Evolutionary conservation across 192 early-diverging fungal genomes (phyloP).

Genomic region (Coemansia sp.): DNA sequence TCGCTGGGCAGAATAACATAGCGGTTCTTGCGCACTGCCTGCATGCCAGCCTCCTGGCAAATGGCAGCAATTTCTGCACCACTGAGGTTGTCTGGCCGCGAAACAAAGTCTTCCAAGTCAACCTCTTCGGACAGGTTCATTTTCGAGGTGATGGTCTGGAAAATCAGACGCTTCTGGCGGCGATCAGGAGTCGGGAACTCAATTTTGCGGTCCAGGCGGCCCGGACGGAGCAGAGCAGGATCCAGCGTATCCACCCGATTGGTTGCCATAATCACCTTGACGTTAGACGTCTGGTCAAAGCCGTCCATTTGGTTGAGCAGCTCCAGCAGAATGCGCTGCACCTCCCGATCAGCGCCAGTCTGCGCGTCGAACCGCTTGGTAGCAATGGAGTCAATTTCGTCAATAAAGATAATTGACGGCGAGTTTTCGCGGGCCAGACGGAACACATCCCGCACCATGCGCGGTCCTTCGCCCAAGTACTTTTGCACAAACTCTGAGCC

Average conservation of each 20-base stretch:
- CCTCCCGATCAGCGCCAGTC: slow-evolving; percentile 97
- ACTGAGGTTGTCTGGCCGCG: slow-evolving; percentile 92
- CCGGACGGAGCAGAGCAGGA: slow-evolving; percentile 94
- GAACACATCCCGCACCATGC: slow-evolving; percentile 98
- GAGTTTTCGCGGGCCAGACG: slow-evolving; percentile 95
- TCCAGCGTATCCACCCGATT: slow-evolving; percentile 97
- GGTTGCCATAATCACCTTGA: slow-evolving; percentile 99
- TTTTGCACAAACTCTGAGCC: slow-evolving; percentile 99
- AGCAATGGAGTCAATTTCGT: slow-evolving; percentile 98
- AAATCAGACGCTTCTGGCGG: slow-evolving; percentile 95
- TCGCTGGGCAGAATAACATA: slow-evolving; percentile 95
- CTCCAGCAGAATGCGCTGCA: slow-evolving; percentile 96
- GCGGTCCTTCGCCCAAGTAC: slow-evolving; percentile 96
- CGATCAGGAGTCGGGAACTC: slow-evolving; percentile 98
- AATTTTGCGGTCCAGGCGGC: slow-evolving; percentile 96
- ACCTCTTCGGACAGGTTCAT: slow-evolving; percentile 99
- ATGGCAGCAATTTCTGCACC: slow-evolving; percentile 98
- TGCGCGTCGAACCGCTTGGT: slow-evolving; percentile 98
- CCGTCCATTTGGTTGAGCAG: slow-evolving; percentile 99
- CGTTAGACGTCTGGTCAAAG: slow-evolving; percentile 96
- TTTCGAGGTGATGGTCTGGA: slow-evolving; percentile 90
- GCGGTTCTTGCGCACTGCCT: slow-evolving; percentile 96
- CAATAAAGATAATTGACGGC: slow-evolving; percentile 97
- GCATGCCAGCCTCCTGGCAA: slow-evolving; percentile 98
- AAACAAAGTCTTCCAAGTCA: slow-evolving; percentile 97